Evolutionary conservation across 139 green algal genomes (phyloP), one percentile per base, ranked within the genome.

Genomic region (Gonium pectorale): DNA sequence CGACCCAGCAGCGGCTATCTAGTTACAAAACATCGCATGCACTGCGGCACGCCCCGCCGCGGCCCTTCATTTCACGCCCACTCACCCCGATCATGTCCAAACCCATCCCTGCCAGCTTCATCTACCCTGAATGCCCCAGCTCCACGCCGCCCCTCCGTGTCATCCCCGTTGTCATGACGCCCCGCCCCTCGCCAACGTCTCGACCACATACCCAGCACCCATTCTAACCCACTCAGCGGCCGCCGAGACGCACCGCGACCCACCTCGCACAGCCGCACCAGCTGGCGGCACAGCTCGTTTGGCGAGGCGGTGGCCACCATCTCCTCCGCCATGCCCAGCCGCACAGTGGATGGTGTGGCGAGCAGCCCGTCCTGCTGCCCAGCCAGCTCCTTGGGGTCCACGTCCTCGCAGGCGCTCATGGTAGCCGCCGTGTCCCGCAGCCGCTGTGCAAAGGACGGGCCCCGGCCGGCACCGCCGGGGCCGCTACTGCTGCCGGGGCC

Each of bases 251-350:
- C n/a, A n/a, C n/a, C n/a, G n/a, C n/a, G n/a, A n/a, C 81, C 5
- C 54, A 83, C 83, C 83, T 88, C 83, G n/a, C 71, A 79, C n/a
- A 88, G 73, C 72, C 60, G 59, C 27, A 88, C 64, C 26, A 88
- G 72, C 62, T 88, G 83, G n/a, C 83, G 62, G 26, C 73, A 79
- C 43, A 83, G 72, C 73, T 88, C 83, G 46, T 83, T 71, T 2
- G 83, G 83, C 31, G 71, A 51, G 5, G 72, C 64, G 1, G 63
- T n/a, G 9, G 83, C 49, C 49, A 88, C 64, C 41, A 83, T 46
- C 60, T 83, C 83, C 72, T 83, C 67, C 46, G 78, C 73, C 31
- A 78, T 75, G 7, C 44, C 72, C 29, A 35, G 63, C 54, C 77
- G 62, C 44, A 80, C 60, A 1, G 46, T 71, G 22, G 19, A 19